These are phyloP conservation scores for Penicillium coffeae DNA, from an alignment of 495 filamentous ascomycete genomes.

Conservation along the genomic window DNA sequence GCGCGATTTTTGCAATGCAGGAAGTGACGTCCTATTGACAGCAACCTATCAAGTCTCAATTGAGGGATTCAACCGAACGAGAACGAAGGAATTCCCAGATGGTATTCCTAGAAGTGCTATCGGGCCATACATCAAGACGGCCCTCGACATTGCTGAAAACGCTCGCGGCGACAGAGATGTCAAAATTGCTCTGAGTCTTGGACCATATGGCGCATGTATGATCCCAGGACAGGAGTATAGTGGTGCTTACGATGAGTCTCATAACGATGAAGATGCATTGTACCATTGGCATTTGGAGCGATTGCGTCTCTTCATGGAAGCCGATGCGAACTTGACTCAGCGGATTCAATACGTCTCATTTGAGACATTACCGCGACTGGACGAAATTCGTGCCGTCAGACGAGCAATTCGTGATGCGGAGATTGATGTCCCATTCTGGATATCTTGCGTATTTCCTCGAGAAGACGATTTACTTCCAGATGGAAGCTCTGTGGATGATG, in stretches of 20 bases:
- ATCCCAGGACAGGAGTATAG: slow-evolving; percentile 59
- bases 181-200: slow-evolving; percentile 50
- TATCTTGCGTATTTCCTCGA: slow-evolving; percentile 57
- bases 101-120: slow-evolving; percentile 24
- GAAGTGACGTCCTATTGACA: slow-evolving; percentile 57
- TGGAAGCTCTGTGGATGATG: slow-evolving; percentile 25
- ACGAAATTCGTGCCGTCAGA: slow-evolving; percentile 59
- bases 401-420: slow-evolving; percentile 33
- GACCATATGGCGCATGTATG: slow-evolving; percentile 65
- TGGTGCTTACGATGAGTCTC: slow-evolving; percentile 51
- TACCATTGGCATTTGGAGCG: slow-evolving; percentile 54
- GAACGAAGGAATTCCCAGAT: slow-evolving; percentile 17
- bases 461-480: slow-evolving; percentile 46
- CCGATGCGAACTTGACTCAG: slow-evolving; percentile 18
- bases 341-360: slow-evolving; percentile 57
- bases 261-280: slow-evolving; percentile 39
- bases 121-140: slow-evolving; percentile 18
- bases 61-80: slow-evolving; percentile 48
- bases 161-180: slow-evolving; percentile 20
- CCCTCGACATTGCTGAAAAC: slow-evolving; percentile 31
- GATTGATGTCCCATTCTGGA: slow-evolving; percentile 47
- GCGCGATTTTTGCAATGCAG: slow-evolving; percentile 46
- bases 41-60: slow-evolving; percentile 62
- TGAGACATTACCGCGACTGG: slow-evolving; percentile 57
- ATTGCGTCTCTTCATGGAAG: slow-evolving; percentile 42